Conservation (phyloP, 2,329 filamentous ascomycete genomes). For the Paecilomyces variotii region DNA sequence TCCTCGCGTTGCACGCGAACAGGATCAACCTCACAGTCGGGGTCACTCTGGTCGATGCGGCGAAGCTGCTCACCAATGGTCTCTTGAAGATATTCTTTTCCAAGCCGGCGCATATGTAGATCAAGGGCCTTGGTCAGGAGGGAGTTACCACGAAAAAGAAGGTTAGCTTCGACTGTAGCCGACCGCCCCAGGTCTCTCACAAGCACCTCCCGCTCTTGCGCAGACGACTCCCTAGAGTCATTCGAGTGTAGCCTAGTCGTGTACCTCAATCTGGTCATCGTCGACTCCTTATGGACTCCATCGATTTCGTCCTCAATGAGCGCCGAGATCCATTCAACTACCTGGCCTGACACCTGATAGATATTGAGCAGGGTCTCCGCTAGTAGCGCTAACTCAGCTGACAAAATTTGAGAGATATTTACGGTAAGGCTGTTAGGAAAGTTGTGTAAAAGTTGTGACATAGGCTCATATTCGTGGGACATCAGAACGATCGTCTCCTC, state of each 20-base stretch:
- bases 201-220: slow-evolving; percentile 51
- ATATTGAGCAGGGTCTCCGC: slow-evolving; percentile 87
- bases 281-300: slow-evolving; percentile 73
- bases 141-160: slow-evolving; percentile 92
- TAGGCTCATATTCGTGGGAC: slow-evolving; percentile 71
- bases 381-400: slow-evolving; percentile 67
- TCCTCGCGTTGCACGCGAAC: slow-evolving; percentile 60
- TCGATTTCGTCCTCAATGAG: slow-evolving; percentile 97
- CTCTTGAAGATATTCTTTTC: slow-evolving; percentile 86
- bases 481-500: slow-evolving; percentile 88
- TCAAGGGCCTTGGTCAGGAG: slow-evolving; percentile 88
- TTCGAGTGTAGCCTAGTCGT: slow-evolving; percentile 57
- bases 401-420: slow-evolving; percentile 72
- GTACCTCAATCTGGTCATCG: slow-evolving; percentile 55
- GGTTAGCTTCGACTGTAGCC: slow-evolving; percentile 71
- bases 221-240: slow-evolving; percentile 48
- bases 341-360: slow-evolving; percentile 81
- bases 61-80: slow-evolving; percentile 75
- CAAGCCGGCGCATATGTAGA: slow-evolving; percentile 88
- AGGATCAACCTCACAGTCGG: slow-evolving; percentile 92
- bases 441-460: slow-evolving; percentile 75
- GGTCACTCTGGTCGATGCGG: slow-evolving; percentile 84
- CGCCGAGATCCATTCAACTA: slow-evolving; percentile 83
- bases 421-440: slow-evolving; percentile 78
- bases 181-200: slow-evolving; percentile 58